Base-by-base conservation (phyloP, 116 monocot genomes). In the Dioscorea cayenensis region DNA sequence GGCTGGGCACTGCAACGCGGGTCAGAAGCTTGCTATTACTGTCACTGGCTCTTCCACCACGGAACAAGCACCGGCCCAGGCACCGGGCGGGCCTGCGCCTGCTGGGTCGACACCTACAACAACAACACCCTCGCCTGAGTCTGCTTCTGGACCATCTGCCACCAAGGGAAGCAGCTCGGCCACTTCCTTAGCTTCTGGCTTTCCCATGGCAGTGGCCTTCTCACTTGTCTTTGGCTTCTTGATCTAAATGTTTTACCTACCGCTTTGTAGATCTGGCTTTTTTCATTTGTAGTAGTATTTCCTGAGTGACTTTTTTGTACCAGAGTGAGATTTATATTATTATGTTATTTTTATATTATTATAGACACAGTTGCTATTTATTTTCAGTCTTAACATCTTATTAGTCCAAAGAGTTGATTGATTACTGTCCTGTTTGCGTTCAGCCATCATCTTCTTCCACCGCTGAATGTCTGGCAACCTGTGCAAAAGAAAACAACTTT, bases 11-110 rank as follows among this genome's bases (percentile, higher is more conserved):
- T 84, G 84, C 72, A 13, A 18, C 20, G 2, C 5, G 0, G 80
- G 73, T 35, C 76, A 76, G 70, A 80, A 79, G 73, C 49, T 84
- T 16, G 65, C 80, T 70, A 51, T 84, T 69, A 73, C 60, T 35
- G 80, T 84, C 20, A 16, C 59, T 16, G n/a, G n/a, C 59, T 59
- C 59, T 59, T 11, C 75, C 0, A 1, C 63, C 68, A 19, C 23
- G 7, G 63, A 1, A 21, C 13, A 5, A 27, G 5, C 63, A 11
- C 63, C 63, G 22, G 7, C 25, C 9, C 66, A 32, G 16, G 28
- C 66, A 0, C 6, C 36, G 36, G 37, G 37, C 66, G 20, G 25
- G 4, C 66, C 66, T 14, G 43, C 43, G 6, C 43, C 43, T 10
- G 43, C 43, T 7, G 43, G 43, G 43, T 43, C 43, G 12, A 12